A percentile compares a stretch with the other conserved stretches of the same genome.
These are phyloP conservation scores for Cercospora zeina DNA, from an alignment of 2,329 filamentous ascomycete species.

Conservation along the genomic window DNA sequence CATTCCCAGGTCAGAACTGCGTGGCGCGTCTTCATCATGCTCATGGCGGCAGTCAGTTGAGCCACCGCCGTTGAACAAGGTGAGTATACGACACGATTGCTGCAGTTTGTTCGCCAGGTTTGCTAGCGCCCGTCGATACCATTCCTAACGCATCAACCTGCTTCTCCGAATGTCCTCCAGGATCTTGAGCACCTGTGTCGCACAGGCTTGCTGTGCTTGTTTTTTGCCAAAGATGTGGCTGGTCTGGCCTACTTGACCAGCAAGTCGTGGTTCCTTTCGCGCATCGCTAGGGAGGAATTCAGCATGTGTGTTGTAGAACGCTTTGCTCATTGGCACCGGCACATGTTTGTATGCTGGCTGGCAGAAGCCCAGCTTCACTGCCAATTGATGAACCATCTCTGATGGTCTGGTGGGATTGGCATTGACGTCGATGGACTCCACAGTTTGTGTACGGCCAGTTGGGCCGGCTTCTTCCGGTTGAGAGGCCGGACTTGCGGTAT, in stretches of 20 bases:
- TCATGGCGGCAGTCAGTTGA: neutral
- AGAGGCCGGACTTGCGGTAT: neutral
- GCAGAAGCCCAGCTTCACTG: slow-evolving; percentile 31
- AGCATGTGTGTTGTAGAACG: slow-evolving; percentile 43
- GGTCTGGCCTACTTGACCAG: slow-evolving; percentile 46
- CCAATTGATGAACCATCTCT: slow-evolving; percentile 30
- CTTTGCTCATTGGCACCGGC: slow-evolving; percentile 21
- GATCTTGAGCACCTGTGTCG: slow-evolving; percentile 45
- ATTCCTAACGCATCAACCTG: slow-evolving; percentile 4
- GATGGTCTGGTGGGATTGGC: slow-evolving; percentile 10
- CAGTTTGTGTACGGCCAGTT: slow-evolving; percentile 20
- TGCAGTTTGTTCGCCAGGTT: neutral
- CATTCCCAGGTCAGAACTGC: too few relatives aligned
- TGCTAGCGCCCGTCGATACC: neutral
- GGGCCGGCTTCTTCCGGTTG: slow-evolving; percentile 2
- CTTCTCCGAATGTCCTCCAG: slow-evolving; percentile 40
- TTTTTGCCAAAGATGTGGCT: slow-evolving; percentile 51
- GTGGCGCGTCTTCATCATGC: neutral
- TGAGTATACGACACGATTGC: neutral
- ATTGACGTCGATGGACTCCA: slow-evolving; percentile 14
- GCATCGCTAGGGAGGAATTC: slow-evolving; percentile 37
- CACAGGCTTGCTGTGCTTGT: slow-evolving; percentile 53
- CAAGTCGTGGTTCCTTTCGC: slow-evolving; percentile 32
- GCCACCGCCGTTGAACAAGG: neutral
- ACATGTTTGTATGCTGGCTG: slow-evolving; percentile 29